Evolutionary conservation across 768 basidiomycete genomes (phyloP).

Genomic region (Leucocoprinus sp.): DNA sequence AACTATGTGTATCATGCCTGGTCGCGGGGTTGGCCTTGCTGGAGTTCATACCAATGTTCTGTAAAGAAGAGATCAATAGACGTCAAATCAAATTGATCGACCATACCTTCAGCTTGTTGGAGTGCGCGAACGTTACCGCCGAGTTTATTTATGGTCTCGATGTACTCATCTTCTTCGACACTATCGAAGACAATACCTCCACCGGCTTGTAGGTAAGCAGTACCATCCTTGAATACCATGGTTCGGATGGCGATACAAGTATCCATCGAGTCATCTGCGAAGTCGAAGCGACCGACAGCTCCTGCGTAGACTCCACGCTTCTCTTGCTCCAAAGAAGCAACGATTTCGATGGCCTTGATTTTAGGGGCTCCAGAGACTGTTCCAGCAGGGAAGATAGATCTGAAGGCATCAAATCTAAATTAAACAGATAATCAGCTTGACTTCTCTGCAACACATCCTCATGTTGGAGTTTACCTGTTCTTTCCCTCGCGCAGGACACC

Average conservation of each 20-base stretch:
- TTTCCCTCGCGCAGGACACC: slow-evolving; percentile 75
- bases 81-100: not conserved
- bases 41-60: slow-evolving; percentile 70
- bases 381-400: slow-evolving; percentile 97
- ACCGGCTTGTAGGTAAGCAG: slow-evolving; percentile 89
- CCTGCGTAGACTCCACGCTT: slow-evolving; percentile 93
- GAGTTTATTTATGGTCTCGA: slow-evolving; percentile 94
- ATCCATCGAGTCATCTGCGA: slow-evolving; percentile 91
- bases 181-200: slow-evolving; percentile 98
- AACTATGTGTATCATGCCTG: slow-evolving; percentile 17
- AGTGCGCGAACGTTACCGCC: slow-evolving; percentile 80
- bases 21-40: slow-evolving; percentile 31
- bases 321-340: slow-evolving; percentile 81
- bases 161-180: slow-evolving; percentile 94
- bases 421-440: slow-evolving; percentile 7
- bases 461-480: slow-evolving; percentile 49
- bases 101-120: slow-evolving; percentile 76
- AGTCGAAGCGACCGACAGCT: slow-evolving; percentile 97
- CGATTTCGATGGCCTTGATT: slow-evolving; percentile 94
- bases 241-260: slow-evolving; percentile 98
- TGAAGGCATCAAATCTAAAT: slow-evolving; percentile 90
- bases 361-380: slow-evolving; percentile 99
- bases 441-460: not conserved
- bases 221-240: slow-evolving; percentile 92
- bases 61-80: slow-evolving; percentile 14